phyloP scores from a whole-genome alignment of 805 yeast species.

The Yamadazyma kitorensis region DNA sequence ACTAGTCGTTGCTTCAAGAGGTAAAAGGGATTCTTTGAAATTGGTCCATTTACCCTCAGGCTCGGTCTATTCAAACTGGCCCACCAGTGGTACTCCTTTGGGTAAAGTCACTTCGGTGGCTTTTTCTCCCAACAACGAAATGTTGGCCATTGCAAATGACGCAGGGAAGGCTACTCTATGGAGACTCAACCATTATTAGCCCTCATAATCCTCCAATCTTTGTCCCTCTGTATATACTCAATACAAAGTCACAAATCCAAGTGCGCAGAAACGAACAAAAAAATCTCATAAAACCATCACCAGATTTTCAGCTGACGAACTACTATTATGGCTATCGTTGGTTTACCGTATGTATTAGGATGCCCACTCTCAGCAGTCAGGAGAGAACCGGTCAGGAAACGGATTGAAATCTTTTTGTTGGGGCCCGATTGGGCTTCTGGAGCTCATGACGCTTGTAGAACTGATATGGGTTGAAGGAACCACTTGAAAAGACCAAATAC shows the following conservation, averaged over 20 bases:
- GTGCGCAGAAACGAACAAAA: background rate
- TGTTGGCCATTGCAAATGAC: constrained; percentile 87
- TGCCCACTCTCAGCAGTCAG: background rate
- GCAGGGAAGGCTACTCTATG: constrained; percentile 88
- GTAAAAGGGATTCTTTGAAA: constrained; percentile 79
- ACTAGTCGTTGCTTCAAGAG: constrained; percentile 80
- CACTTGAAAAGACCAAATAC: no score
- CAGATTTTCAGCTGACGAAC: no score
- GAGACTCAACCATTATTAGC: constrained; percentile 77
- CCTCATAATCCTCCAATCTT: background rate
- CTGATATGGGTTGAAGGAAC: no score
- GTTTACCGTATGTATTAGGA: constrained; percentile 11
- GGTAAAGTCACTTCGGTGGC: constrained; percentile 85
- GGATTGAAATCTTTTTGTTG: no score
- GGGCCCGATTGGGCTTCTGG: no score
- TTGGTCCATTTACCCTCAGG: constrained; percentile 86
- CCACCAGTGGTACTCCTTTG: constrained; percentile 92
- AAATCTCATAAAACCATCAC: background rate
- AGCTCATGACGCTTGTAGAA: no score
- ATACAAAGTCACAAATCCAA: background rate
- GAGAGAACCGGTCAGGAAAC: background rate
- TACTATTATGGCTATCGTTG: constrained; percentile 8
- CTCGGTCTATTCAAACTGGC: constrained; percentile 91
- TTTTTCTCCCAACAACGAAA: constrained; percentile 78
- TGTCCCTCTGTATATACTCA: no score